Percentiles rank a stretch among this genome's conserved stretches.
phyloP scores from a whole-genome alignment of 1,139 yeast species.

The Candida sojae region DNA sequence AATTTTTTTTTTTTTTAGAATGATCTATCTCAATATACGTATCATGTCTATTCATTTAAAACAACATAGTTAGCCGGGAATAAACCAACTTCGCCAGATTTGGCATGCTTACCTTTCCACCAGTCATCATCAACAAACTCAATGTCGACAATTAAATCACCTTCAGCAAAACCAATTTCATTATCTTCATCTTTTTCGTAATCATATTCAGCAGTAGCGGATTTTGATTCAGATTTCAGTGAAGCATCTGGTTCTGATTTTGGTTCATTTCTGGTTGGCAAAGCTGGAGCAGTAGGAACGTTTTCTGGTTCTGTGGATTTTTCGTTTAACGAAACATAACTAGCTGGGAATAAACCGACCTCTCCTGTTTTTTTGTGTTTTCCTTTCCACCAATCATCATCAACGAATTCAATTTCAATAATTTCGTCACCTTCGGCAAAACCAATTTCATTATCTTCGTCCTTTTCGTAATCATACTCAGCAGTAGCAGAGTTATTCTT shows the following conservation, averaged over 20 bases:
- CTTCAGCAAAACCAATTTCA: slow-evolving; percentile 81
- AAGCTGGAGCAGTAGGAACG: slow-evolving; percentile 20
- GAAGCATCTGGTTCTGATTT: slow-evolving; percentile 49
- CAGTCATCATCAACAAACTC: slow-evolving; percentile 93
- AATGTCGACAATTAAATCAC: slow-evolving; percentile 77
- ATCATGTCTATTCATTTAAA: slow-evolving; percentile 24
- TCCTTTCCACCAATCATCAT: slow-evolving; percentile 86
- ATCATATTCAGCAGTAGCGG: slow-evolving; percentile 67
- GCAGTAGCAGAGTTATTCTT: slow-evolving; percentile 52
- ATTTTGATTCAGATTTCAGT: slow-evolving; percentile 77
- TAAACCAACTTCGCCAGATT: slow-evolving; percentile 72
- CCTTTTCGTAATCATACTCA: slow-evolving; percentile 67
- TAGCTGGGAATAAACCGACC: slow-evolving; percentile 72
- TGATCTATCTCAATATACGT: background rate
- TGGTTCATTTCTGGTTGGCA: slow-evolving; percentile 23
- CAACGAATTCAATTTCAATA: slow-evolving; percentile 66
- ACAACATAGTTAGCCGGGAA: slow-evolving; percentile 90
- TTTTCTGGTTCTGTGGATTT: background rate
- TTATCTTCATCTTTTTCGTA: slow-evolving; percentile 80
- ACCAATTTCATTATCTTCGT: slow-evolving; percentile 73
- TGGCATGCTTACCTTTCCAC: slow-evolving; percentile 84
- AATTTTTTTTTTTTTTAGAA: background rate
- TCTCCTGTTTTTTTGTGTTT: slow-evolving; percentile 58
- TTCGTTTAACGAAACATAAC: slow-evolving; percentile 57
- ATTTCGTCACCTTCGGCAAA: slow-evolving; percentile 67